Evolutionary conservation across 257 asterid genomes (phyloP).

Genomic region (Nemophila menziesii): DNA sequence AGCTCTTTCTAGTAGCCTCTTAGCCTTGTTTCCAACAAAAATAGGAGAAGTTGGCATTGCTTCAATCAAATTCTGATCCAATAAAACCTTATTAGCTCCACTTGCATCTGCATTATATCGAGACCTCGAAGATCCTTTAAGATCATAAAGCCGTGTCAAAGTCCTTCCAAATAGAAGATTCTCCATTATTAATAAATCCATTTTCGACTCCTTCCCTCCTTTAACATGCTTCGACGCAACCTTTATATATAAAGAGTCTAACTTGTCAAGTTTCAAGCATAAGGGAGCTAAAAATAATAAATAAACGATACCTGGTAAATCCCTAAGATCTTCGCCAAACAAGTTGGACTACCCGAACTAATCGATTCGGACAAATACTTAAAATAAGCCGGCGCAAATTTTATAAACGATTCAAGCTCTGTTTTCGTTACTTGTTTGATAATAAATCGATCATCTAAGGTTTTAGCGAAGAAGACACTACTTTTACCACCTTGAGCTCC

Average conservation of each 20-base stretch:
- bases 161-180: slow-evolving; percentile 85
- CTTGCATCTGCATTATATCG: slow-evolving; percentile 80
- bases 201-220: slow-evolving; percentile 90
- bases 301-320: slow-evolving; percentile 76
- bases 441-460: slow-evolving; percentile 85
- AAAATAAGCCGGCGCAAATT: slow-evolving; percentile 85
- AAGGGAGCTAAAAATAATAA: background rate
- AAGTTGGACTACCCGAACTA: slow-evolving; percentile 63
- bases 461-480: slow-evolving; percentile 88
- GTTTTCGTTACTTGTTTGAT: slow-evolving; percentile 94
- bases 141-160: slow-evolving; percentile 75
- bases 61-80: slow-evolving; percentile 94
- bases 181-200: slow-evolving; percentile 94
- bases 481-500: slow-evolving; percentile 99
- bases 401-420: slow-evolving; percentile 89
- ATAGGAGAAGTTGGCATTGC: slow-evolving; percentile 98
- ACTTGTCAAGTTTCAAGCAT: no score
- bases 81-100: slow-evolving; percentile 77
- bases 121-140: slow-evolving; percentile 90
- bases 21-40: slow-evolving; percentile 87
- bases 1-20: slow-evolving; percentile 74
- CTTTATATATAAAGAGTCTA: slow-evolving; percentile 32
- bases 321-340: slow-evolving; percentile 91
- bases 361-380: slow-evolving; percentile 75
- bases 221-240: slow-evolving; percentile 62